Evolutionary conservation across 2,329 filamentous ascomycete genomes (phyloP), one percentile per base, ranked within the genome.

Genomic region (Coniella lustricola): DNA sequence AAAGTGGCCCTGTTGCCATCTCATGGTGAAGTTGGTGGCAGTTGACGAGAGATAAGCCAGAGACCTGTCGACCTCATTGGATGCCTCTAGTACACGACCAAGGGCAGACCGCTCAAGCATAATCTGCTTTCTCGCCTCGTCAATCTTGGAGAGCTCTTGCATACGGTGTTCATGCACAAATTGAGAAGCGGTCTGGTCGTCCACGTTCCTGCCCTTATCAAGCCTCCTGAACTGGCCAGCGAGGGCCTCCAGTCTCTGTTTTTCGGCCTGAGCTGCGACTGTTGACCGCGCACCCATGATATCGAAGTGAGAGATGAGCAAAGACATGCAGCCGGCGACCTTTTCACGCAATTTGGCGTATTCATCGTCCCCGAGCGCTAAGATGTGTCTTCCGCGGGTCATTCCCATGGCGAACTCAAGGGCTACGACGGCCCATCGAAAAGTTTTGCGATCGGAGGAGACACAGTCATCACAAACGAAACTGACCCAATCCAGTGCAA

Each of bases 1-100:
- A 62, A 94, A 98, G 59, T 95, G 89, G n/a, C 93, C 93, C 72
- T 96, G 93, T 65, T 97, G 93, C 93, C 93, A 98, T 55, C 93
- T 84, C 69, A 97, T 81, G 38, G 88, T 95, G 50, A 97, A 87
- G 62, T 97, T 97, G 18, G 90, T 95, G 13, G 91, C 89, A 35
- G 89, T 94, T 0, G 91, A 93, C 2, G 90, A 96, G 16, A 98
- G 79, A 61, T 90, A 94, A 1, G 91, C 94, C 35, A 98, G 77
- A 22, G 91, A 96, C 46, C 91, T 85, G 66, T 98, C 93, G 12
- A 94, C 90, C 68, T 97, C 93, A 64, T 94, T 97, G 47, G 85
- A 91, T 51, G 90, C 90, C 69, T 98, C 93, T 53, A 98, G 72
- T 17, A 98, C 93, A 43, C 88, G 81, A 49, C 93, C 93, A 32